These are phyloP conservation scores for Solanum hybrid DNA, from an alignment of 305 asterid species.

Conservation along the genomic window DNA sequence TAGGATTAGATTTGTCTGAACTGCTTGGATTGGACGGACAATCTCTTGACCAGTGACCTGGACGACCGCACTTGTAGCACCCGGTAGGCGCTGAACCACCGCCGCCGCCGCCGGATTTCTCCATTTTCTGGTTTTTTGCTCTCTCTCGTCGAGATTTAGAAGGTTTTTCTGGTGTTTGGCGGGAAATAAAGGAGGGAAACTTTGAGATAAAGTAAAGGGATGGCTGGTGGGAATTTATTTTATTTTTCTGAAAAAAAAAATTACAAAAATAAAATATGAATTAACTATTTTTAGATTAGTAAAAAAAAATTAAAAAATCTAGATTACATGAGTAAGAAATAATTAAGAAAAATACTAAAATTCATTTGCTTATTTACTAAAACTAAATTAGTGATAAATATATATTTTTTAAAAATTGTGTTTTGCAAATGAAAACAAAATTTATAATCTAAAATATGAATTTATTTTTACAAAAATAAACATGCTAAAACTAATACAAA, in stretches of 20 bases:
- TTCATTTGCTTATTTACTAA: not conserved
- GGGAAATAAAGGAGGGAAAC: conserved; percentile 4
- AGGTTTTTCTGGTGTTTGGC: not conserved
- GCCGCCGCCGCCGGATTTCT: conserved; percentile 28
- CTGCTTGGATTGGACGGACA: conserved; percentile 47
- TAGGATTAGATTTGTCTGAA: not conserved
- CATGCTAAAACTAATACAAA: not conserved
- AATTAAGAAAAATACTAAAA: not conserved
- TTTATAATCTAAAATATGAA: not conserved
- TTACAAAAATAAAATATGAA: not conserved
- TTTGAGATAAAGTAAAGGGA: not conserved
- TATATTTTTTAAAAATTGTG: not conserved
- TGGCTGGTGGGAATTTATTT: not conserved
- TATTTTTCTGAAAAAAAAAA: not conserved
- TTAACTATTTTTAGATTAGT: not conserved
- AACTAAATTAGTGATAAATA: not conserved
- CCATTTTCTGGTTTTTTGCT: conserved; percentile 16
- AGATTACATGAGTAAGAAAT: not conserved
- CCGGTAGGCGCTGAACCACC: conserved; percentile 61
- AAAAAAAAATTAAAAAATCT: not conserved
- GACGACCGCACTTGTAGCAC: conserved; percentile 92
- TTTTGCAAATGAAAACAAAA: not conserved
- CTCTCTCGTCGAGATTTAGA: not conserved
- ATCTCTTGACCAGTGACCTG: conserved; percentile 97
- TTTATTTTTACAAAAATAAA: not conserved